Evolutionary conservation across 805 yeast genomes (phyloP), one percentile per base, ranked within the genome.

Genomic region (Hemisphaericaspora nanyangensis): DNA sequence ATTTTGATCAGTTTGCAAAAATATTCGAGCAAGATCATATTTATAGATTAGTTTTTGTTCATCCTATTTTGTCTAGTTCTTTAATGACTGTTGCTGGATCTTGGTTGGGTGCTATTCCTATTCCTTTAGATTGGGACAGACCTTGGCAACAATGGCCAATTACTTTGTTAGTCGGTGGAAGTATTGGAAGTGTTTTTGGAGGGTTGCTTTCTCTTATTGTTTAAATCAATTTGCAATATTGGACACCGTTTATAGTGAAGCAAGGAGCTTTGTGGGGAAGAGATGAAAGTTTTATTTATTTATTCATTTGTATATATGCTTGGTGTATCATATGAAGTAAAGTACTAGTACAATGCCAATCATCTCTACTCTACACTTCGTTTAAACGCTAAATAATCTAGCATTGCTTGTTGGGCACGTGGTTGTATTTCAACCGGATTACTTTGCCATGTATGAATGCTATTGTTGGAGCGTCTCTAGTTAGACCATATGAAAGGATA

Each of bases 111-210:
- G 96, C 91, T 3, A 60, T 86, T 27, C 98, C 95, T 1, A 89
- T 93, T 42, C 97, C 98, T 0, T 70, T 93, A 43, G 99, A 91
- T 60, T 91, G 99, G 99, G 99, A 91, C 58, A 74, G 98, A 51
- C 86, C 84, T 18, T 91, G 99, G 99, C 99, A 91, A 61, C 74
- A 71, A 38, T 91, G 96, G 95, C 99, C 99, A 6, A 77, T 88
- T 38, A 91, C 98, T 0, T 71, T 91, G 31, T 67, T 91, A 11
- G 70, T 76, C 7, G 97, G 98, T 2, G 80, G 80, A 0, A 87
- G 86, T 51, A 24, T 69, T 0, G 97, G 96, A n/a, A 76, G 81
- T 2, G 68, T 79, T 20, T 49, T 75, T 2, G 96, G 95, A 3
- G 70, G 78, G 2, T 17, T 51, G 2, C 26, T 53, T 8, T 30